phyloP scores from a whole-genome alignment of 1,284 basidiomycete genomes.

The Anthracocystis walkeri region DNA sequence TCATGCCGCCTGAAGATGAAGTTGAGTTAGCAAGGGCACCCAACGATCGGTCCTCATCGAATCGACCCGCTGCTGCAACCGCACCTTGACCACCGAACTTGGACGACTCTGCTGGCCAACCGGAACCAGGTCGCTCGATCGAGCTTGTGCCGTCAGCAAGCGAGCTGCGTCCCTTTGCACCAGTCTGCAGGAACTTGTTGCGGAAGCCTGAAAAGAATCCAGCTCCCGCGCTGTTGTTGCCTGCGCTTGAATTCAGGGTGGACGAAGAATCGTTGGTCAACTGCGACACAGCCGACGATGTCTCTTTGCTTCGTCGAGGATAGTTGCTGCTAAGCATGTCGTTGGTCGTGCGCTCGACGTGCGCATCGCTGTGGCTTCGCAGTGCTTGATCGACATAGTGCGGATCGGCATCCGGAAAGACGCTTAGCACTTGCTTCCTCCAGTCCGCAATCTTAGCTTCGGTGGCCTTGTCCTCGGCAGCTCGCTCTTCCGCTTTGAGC shows the following conservation, averaged over 20 bases:
- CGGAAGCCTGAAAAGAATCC: constrained; percentile 55
- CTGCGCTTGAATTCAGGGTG: constrained; percentile 6
- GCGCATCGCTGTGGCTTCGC: constrained; percentile 55
- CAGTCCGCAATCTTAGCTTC: constrained; percentile 42
- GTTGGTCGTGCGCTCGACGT: constrained; percentile 66
- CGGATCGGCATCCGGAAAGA: constrained; percentile 69
- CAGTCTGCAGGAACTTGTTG: constrained; percentile 40
- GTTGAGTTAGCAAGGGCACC: constrained; percentile 15
- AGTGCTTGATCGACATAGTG: constrained; percentile 61
- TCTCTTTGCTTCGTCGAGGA: constrained; percentile 50
- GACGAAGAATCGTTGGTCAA: constrained; percentile 16
- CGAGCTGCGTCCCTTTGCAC: constrained; percentile 47
- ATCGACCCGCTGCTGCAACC: constrained; percentile 39
- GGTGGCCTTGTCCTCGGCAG: constrained; percentile 44
- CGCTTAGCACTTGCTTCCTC: constrained; percentile 55
- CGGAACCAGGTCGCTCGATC: constrained; percentile 42
- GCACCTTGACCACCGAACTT: constrained; percentile 13
- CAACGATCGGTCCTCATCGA: constrained; percentile 29
- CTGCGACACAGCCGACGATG: constrained; percentile 19
- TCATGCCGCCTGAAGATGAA: constrained; percentile 3
- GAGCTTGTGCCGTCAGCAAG: constrained; percentile 61
- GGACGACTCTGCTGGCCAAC: constrained; percentile 16
- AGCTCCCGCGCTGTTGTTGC: constrained; percentile 11
- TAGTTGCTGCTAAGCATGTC: constrained; percentile 60
- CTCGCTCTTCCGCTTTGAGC: constrained; percentile 59